Evolutionary conservation across 2,329 filamentous ascomycete species (phyloP).

Genomic region (Hortaea werneckii): DNA sequence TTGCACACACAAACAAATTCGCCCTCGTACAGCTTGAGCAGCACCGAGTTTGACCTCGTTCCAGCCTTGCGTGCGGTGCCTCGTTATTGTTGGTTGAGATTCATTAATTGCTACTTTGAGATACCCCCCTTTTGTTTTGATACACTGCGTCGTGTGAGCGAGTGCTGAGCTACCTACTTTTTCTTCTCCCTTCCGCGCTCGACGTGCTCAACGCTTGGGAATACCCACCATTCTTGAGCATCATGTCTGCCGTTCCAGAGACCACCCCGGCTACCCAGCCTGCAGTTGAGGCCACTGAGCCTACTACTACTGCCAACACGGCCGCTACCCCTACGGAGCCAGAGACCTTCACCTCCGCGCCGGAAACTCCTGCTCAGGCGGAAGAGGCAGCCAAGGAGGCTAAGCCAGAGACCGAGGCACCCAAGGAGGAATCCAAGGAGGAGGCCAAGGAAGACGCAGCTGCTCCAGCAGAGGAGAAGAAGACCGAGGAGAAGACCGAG

Average conservation of each 20-base stretch:
- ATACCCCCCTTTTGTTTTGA: conserved; percentile 1
- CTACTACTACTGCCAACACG: neutral
- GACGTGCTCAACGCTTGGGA: neutral
- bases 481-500: conserved; percentile 27
- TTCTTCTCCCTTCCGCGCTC: neutral
- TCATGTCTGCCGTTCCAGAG: conserved; percentile 3
- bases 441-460: conserved; percentile 22
- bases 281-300: conserved; percentile 2
- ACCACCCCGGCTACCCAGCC: neutral
- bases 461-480: conserved; percentile 7
- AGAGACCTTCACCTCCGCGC: neutral
- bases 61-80: too few relatives aligned
- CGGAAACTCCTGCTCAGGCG: neutral
- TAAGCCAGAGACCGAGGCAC: conserved; percentile 1
- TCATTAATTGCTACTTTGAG: neutral
- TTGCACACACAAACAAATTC: too few relatives aligned
- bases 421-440: conserved; percentile 22
- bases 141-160: neutral
- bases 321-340: neutral
- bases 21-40: too few relatives aligned
- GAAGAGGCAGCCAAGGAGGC: neutral
- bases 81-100: too few relatives aligned
- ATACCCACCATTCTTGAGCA: neutral
- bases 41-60: too few relatives aligned
- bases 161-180: neutral